Evolutionary conservation across 345 rosid genomes (phyloP), one percentile per base, ranked within the genome.

Genomic region (Populus pruinosa): DNA sequence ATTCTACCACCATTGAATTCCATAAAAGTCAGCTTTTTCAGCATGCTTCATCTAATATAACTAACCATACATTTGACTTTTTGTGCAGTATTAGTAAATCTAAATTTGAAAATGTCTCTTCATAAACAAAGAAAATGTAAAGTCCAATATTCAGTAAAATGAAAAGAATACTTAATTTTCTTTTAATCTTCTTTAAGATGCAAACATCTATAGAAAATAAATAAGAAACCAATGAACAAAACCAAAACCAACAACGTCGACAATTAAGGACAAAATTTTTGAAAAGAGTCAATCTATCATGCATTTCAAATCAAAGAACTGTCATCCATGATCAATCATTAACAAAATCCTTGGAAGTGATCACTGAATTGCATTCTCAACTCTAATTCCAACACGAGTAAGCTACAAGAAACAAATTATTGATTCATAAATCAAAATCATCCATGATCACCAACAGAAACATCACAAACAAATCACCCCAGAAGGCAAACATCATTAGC

Each of bases 381-480:
- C 27, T n/a, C 29, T 12, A 67, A 50, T 64, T 33, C n/a, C 20
- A 47, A 35, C 47, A 50, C 36, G 61, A 10, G 64, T 31, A 75
- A 35, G 71, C 17, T 21, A 14, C n/a, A 75, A 27, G 6, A 41
- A 39, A 63, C 31, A 74, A 44, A 6, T 36, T 6, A 3, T 63
- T 31, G 77, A 74, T 64, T 43, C 39, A 47, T 3, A 27, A 75
- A 53, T 56, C 73, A 69, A 2, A 21, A 76, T 69, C 44, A 68
- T 29, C 35, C 27, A 70, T n/a, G 74, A 61, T 69, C 79, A 59
- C 47, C 41, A 56, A 41, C 10, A 61, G 14, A 70, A 21, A 20
- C 16, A 21, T 56, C 62, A 36, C 31, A 20, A 39, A 12, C 38
- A 56, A 76, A 3, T 59, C 43, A 76, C 59, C 39, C 56, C 23